A percentile compares a stretch with the other conserved stretches of the same genome.
phyloP scores from a whole-genome alignment of 129 eudicot species.

The Arctium lappa region DNA sequence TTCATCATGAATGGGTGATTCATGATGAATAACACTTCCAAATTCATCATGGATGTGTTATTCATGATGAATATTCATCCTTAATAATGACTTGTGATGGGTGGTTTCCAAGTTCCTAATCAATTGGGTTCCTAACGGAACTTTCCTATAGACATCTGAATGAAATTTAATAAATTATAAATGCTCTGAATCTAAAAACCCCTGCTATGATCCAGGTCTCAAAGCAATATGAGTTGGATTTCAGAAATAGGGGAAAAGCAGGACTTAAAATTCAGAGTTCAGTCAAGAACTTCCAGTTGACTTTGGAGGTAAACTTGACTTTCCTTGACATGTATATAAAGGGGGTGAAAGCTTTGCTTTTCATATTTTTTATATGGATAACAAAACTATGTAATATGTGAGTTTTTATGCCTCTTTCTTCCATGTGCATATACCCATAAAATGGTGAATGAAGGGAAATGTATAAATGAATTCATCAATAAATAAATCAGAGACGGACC shows the following conservation, averaged over 20 bases:
- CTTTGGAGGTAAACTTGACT: slow-evolving; percentile 61
- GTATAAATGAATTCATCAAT: no score
- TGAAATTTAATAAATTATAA: not conserved
- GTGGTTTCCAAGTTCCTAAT: not conserved
- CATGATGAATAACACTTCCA: not conserved
- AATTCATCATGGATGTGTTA: not conserved
- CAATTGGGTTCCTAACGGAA: not conserved
- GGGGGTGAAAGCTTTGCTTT: not conserved
- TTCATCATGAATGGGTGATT: not conserved
- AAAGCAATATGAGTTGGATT: slow-evolving; percentile 84
- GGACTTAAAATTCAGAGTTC: slow-evolving; percentile 84
- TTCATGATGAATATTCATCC: not conserved
- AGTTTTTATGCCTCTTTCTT: no score
- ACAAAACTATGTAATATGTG: no score
- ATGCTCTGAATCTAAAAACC: not conserved
- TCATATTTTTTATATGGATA: no score
- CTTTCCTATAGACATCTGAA: not conserved
- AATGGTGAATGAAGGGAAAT: no score
- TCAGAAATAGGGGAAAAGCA: slow-evolving; percentile 73
- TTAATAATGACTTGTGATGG: not conserved
- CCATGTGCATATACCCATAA: no score
- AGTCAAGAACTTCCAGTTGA: slow-evolving; percentile 87
- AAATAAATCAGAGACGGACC: no score
- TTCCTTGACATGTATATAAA: not conserved
- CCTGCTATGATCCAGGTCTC: slow-evolving; percentile 41